Conservation (phyloP, 2,329 filamentous ascomycete species). For the Cordyceps javanica region DNA sequence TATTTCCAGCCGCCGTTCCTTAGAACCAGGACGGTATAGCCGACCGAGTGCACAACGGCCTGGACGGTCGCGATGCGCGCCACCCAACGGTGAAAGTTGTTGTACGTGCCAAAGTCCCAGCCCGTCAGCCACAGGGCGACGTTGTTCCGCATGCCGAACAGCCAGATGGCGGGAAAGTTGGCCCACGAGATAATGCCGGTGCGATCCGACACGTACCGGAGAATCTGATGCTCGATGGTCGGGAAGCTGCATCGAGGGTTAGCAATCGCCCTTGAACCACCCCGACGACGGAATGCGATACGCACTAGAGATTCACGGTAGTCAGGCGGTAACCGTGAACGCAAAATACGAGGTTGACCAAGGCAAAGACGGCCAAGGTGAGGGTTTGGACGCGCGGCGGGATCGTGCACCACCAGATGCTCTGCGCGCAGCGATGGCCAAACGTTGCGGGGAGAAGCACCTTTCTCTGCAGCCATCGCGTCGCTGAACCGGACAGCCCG, state of each 20-base stretch:
- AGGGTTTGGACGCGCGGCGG: slow-evolving; percentile 37
- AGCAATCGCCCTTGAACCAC: background rate
- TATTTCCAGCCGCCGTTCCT: slow-evolving; percentile 30
- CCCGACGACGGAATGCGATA: slow-evolving; percentile 10
- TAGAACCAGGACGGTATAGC: slow-evolving; percentile 46
- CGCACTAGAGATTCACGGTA: background rate
- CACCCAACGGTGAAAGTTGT: slow-evolving; percentile 61
- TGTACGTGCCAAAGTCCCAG: slow-evolving; percentile 62
- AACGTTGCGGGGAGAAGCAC: slow-evolving; percentile 37
- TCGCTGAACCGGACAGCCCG: background rate
- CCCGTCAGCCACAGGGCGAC: slow-evolving; percentile 60
- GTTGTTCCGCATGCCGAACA: slow-evolving; percentile 64
- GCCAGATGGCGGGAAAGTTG: slow-evolving; percentile 58
- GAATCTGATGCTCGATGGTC: slow-evolving; percentile 26
- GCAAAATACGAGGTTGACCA: background rate
- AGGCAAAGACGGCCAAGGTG: slow-evolving; percentile 31
- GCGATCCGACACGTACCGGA: slow-evolving; percentile 55
- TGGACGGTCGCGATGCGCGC: slow-evolving; percentile 57
- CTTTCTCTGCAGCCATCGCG: slow-evolving; percentile 27
- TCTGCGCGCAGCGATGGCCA: slow-evolving; percentile 36
- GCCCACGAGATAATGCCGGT: slow-evolving; percentile 59
- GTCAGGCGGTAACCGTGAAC: background rate
- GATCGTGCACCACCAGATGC: slow-evolving; percentile 38
- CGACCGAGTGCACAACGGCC: slow-evolving; percentile 56
- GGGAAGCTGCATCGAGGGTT: background rate